phyloP scores from a whole-genome alignment of 805 yeast genomes.

The Yamadazyma olivae region DNA sequence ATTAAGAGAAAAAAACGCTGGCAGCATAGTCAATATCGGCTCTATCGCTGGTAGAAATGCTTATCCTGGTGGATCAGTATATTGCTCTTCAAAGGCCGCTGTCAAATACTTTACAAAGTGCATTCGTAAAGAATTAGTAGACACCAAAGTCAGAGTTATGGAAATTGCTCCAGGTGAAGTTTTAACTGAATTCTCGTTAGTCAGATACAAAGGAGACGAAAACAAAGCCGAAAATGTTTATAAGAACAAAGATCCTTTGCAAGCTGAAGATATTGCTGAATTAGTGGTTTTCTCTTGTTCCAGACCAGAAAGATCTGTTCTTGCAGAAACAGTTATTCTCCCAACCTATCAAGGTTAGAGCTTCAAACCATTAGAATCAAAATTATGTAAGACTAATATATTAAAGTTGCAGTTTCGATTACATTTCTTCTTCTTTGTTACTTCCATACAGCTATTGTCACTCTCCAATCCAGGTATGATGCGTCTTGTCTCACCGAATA shows the following conservation, averaged over 20 bases:
- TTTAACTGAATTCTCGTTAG: constrained; percentile 33
- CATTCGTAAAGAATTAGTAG: constrained; percentile 33
- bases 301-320: constrained; percentile 30
- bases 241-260: constrained; percentile 29
- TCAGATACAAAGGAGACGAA: constrained; percentile 30
- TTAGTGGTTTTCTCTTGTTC: constrained; percentile 31
- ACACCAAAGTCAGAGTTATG: constrained; percentile 31
- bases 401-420: too few species aligned
- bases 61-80: constrained; percentile 71
- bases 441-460: too few species aligned
- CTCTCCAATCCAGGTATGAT: too few species aligned
- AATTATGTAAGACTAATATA: too few species aligned
- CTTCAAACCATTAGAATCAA: too few species aligned
- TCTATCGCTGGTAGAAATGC: constrained; percentile 69
- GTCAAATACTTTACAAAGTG: constrained; percentile 29
- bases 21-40: constrained; percentile 70
- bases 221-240: constrained; percentile 30
- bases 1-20: constrained; percentile 58
- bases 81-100: constrained; percentile 74
- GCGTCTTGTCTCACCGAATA: too few species aligned
- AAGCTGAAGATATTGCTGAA: constrained; percentile 36
- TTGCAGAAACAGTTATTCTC: constrained; percentile 35
- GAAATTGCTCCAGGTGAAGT: constrained; percentile 41
- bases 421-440: too few species aligned
- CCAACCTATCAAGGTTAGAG: constrained; percentile 33